phyloP scores from a whole-genome alignment of 257 asterid species.

The Lantana camara region DNA sequence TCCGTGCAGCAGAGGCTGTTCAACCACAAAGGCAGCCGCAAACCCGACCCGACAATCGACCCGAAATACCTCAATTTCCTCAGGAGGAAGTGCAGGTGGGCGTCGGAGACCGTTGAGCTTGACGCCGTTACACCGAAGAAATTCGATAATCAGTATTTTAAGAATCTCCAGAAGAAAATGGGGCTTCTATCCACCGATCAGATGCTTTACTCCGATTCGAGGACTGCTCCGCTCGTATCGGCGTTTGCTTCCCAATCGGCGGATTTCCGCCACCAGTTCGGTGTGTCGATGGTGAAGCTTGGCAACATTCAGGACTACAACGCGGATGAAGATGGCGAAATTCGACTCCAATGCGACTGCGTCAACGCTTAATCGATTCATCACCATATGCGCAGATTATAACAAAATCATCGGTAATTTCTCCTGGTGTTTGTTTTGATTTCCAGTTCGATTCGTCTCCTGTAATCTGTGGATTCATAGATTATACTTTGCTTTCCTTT shows the following conservation, averaged over 20 bases:
- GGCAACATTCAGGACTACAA: slow-evolving; percentile 63
- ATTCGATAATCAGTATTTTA: slow-evolving; percentile 65
- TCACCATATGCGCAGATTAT: background rate
- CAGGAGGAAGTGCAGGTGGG: slow-evolving; percentile 88
- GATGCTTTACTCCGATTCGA: slow-evolving; percentile 55
- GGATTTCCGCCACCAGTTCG: slow-evolving; percentile 55
- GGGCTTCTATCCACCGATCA: slow-evolving; percentile 76
- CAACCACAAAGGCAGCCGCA: slow-evolving; percentile 46
- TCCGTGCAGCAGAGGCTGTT: slow-evolving; percentile 60
- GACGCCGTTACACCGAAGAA: slow-evolving; percentile 57
- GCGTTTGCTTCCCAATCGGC: slow-evolving; percentile 56
- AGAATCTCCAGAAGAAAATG: slow-evolving; percentile 71
- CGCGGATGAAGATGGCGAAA: slow-evolving; percentile 47
- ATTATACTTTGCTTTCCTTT: background rate
- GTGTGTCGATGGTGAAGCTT: slow-evolving; percentile 79
- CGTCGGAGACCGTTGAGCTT: slow-evolving; percentile 68
- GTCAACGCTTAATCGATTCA: slow-evolving; percentile 38
- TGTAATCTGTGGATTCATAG: background rate
- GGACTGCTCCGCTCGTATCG: slow-evolving; percentile 63
- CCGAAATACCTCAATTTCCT: slow-evolving; percentile 58
- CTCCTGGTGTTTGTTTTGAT: background rate
- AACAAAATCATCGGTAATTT: background rate
- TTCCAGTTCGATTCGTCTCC: too few species aligned
- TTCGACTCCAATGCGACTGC: slow-evolving; percentile 54
- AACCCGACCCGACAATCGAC: slow-evolving; percentile 51